A percentile compares a stretch with the other conserved stretches of the same genome.
Conservation (phyloP, 2,329 filamentous ascomycete genomes). For the Ophiostoma australiae region DNA sequence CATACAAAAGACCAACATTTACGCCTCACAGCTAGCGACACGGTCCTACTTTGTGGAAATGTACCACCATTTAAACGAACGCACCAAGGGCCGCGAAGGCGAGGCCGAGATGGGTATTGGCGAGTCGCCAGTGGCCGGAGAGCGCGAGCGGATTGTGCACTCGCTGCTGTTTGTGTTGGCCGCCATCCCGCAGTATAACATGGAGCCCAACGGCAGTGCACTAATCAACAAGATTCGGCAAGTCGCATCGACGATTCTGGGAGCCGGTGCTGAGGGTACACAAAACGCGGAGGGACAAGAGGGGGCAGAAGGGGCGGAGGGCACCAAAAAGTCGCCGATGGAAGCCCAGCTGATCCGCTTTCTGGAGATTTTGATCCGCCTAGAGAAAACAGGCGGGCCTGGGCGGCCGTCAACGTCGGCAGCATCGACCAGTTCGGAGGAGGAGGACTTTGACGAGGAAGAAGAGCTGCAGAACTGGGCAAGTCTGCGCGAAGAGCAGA, state of each 20-base stretch:
- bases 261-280: not conserved
- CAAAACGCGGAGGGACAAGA: not conserved
- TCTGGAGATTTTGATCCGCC: conserved; percentile 66
- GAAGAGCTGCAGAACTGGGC: conserved; percentile 75
- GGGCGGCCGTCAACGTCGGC: conserved; percentile 24
- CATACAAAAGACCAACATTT: conserved; percentile 89
- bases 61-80: conserved; percentile 72
- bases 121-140: conserved; percentile 44
- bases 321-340: conserved; percentile 36
- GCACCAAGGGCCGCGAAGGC: conserved; percentile 46
- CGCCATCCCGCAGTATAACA: conserved; percentile 76
- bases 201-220: conserved; percentile 65
- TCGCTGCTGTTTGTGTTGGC: conserved; percentile 70
- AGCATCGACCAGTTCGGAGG: not conserved
- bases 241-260: conserved; percentile 71
- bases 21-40: conserved; percentile 73
- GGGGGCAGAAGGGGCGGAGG: conserved; percentile 29
- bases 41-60: conserved; percentile 82
- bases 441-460: conserved; percentile 45
- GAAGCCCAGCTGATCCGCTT: conserved; percentile 69
- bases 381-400: conserved; percentile 57
- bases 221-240: conserved; percentile 80
- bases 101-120: conserved; percentile 32
- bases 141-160: conserved; percentile 76
- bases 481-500: conserved; percentile 71